A percentile compares a stretch with the other conserved stretches of the same genome.
Conservation (phyloP, 345 rosid species). For the Hibiscus mutabilis region DNA sequence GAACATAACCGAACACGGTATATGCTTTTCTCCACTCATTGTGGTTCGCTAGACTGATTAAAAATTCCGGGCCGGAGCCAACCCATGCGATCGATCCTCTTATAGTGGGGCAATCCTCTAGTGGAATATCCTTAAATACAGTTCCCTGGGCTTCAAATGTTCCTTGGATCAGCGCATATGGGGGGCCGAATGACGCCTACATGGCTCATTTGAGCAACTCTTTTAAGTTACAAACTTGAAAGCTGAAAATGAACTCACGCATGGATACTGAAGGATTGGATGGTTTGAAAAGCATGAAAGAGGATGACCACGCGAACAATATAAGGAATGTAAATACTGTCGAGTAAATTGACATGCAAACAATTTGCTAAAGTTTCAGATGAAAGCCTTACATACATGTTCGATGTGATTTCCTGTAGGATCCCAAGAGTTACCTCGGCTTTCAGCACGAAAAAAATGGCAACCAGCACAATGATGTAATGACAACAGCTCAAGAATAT, state of each 20-base stretch:
- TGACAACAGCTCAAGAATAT: conserved; percentile 70
- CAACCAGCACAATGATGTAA: conserved; percentile 84
- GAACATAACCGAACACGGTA: conserved; percentile 69
- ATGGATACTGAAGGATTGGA: neutral
- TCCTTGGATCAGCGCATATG: conserved; percentile 89
- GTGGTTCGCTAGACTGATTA: conserved; percentile 81
- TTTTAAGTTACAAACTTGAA: no score
- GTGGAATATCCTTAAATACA: conserved; percentile 47
- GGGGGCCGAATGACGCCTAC: conserved; percentile 87
- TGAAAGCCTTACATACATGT: conserved; percentile 50
- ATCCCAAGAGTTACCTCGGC: conserved; percentile 75
- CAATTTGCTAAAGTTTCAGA: neutral
- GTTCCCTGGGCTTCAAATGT: conserved; percentile 67
- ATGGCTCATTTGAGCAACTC: neutral
- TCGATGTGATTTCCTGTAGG: conserved; percentile 62
- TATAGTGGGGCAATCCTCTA: conserved; percentile 60
- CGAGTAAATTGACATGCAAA: neutral
- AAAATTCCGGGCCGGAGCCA: conserved; percentile 86
- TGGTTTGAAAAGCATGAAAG: neutral
- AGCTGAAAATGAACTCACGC: neutral
- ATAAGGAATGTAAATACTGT: neutral
- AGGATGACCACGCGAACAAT: neutral
- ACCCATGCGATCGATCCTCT: conserved; percentile 94
- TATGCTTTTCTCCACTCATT: conserved; percentile 70
- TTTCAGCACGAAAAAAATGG: conserved; percentile 81